Percentiles rank a stretch among this genome's conserved stretches.
These are phyloP conservation scores for Elsinoe necatrix DNA, from an alignment of 2,329 filamentous ascomycete species.

Conservation along the genomic window DNA sequence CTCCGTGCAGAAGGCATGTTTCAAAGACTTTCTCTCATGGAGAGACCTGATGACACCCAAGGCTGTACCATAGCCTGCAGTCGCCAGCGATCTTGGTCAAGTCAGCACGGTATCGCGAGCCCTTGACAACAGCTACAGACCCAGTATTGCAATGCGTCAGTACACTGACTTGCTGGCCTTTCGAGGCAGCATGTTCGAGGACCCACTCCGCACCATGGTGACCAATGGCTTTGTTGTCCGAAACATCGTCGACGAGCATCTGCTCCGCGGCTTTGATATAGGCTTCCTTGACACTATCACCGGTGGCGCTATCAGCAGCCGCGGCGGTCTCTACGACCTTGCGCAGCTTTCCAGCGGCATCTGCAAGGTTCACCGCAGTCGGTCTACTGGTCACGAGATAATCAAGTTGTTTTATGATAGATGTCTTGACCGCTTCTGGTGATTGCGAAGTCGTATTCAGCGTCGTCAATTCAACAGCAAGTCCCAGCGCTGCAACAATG, in stretches of 20 bases:
- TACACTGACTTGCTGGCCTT: slow-evolving; percentile 59
- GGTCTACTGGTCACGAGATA: slow-evolving; percentile 84
- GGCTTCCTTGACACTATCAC: slow-evolving; percentile 52
- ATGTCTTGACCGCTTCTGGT: slow-evolving; percentile 54
- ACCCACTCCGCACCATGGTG: slow-evolving; percentile 79
- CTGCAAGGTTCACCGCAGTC: slow-evolving; percentile 88
- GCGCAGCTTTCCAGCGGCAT: slow-evolving; percentile 77
- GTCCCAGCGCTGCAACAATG: slow-evolving; percentile 84
- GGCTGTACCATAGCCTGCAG: slow-evolving; percentile 94
- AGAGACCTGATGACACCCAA: slow-evolving; percentile 87
- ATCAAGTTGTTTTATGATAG: slow-evolving; percentile 68
- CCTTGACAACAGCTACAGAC: slow-evolving; percentile 33
- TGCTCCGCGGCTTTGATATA: slow-evolving; percentile 76
- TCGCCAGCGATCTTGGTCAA: slow-evolving; percentile 67
- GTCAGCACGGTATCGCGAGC: slow-evolving; percentile 1
- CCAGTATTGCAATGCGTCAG: slow-evolving; percentile 98
- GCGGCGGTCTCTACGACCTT: slow-evolving; percentile 48
- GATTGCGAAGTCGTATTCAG: slow-evolving; percentile 37
- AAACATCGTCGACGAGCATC: slow-evolving; percentile 78
- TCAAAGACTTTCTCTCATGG: slow-evolving; percentile 54
- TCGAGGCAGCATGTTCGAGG: slow-evolving; percentile 47
- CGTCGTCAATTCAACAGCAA: slow-evolving; percentile 66
- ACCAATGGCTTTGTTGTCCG: slow-evolving; percentile 82
- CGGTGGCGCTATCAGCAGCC: slow-evolving; percentile 35
- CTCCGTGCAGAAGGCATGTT: slow-evolving; percentile 91